phyloP scores from a whole-genome alignment of 768 basidiomycete species.

The Xanthoconium purpureum region DNA sequence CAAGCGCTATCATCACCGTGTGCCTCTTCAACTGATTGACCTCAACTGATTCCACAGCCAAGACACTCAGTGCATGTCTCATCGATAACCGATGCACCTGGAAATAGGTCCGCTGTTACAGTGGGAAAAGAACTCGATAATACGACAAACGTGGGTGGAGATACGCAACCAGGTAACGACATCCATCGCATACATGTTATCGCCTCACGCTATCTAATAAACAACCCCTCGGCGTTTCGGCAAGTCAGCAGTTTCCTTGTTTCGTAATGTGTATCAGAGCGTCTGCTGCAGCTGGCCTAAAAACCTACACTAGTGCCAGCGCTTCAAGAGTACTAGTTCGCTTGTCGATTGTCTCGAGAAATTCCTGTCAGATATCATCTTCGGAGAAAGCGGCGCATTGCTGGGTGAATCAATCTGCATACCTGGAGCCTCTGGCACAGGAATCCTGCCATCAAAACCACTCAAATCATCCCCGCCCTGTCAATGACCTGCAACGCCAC shows the following conservation, averaged over 20 bases:
- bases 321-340: too few species aligned
- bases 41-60: background rate
- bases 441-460: background rate
- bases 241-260: background rate
- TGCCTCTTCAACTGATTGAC: too few species aligned
- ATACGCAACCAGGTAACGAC: background rate
- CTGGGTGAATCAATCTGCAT: conserved; percentile 2
- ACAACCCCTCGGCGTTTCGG: conserved; percentile 1
- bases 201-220: background rate
- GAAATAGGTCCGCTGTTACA: background rate
- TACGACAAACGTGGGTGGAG: conserved; percentile 14
- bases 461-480: background rate
- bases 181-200: conserved; percentile 6
- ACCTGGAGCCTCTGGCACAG: background rate
- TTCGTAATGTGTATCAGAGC: background rate
- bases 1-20: too few species aligned
- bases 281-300: too few species aligned
- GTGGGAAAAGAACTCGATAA: conserved; percentile 10
- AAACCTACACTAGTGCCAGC: too few species aligned
- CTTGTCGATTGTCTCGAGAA: too few species aligned
- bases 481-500: conserved; percentile 2
- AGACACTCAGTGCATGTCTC: conserved; percentile 1
- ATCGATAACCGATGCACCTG: background rate
- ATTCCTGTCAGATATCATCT: background rate
- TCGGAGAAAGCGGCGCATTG: background rate